These are phyloP conservation scores for Candida methanosorbosa DNA, from an alignment of 805 yeast species.

Conservation along the genomic window DNA sequence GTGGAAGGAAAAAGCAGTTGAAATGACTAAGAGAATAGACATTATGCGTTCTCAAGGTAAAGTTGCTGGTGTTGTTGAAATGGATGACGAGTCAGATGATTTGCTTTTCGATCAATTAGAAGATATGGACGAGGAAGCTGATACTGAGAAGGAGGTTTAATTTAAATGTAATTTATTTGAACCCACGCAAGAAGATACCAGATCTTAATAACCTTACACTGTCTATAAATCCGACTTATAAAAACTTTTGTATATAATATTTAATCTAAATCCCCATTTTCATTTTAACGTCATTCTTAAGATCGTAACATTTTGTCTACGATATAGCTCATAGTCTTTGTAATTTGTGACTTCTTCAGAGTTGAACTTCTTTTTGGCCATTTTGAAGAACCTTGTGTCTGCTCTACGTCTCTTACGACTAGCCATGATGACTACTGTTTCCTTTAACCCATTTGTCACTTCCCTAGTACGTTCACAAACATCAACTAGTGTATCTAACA, in stretches of 20 bases:
- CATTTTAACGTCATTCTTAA: conserved; percentile 26
- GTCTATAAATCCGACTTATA: background rate
- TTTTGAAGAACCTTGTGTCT: conserved; percentile 13
- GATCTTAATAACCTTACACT: too few species aligned
- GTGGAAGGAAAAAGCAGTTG: conserved; percentile 68
- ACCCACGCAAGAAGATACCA: too few species aligned
- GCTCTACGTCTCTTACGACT: conserved; percentile 45
- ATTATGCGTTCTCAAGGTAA: too few species aligned
- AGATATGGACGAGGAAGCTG: too few species aligned
- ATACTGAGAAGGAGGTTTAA: too few species aligned
- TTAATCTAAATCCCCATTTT: too few species aligned
- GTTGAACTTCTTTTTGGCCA: conserved; percentile 23
- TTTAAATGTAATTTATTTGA: too few species aligned
- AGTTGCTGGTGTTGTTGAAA: conserved; percentile 15
- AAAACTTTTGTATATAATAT: too few species aligned
- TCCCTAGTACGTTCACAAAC: conserved; percentile 17
- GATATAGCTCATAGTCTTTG: conserved; percentile 25
- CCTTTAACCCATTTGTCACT: conserved; percentile 12
- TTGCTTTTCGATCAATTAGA: too few species aligned
- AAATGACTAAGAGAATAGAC: conserved; percentile 50
- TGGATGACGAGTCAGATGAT: conserved; percentile 5
- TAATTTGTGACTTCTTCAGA: conserved; percentile 23
- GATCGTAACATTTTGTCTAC: conserved; percentile 31
- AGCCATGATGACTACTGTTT: conserved; percentile 40
- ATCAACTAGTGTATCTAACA: conserved; percentile 40